A percentile compares a stretch with the other conserved stretches of the same genome.
phyloP scores from a whole-genome alignment of 2,329 filamentous ascomycete species.

The Orbilia ellipsospora region DNA sequence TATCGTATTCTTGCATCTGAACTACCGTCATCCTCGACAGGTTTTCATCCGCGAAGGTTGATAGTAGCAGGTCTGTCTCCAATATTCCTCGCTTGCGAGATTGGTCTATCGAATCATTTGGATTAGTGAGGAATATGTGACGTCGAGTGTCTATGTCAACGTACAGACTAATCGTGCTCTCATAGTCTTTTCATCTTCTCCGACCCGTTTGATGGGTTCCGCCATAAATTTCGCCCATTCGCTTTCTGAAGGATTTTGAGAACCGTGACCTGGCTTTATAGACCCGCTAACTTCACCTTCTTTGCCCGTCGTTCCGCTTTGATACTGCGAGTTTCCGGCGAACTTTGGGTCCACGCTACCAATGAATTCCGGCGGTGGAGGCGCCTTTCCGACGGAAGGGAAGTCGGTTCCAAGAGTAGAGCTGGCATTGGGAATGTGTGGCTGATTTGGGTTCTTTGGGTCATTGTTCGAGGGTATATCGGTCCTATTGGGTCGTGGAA shows the following conservation, averaged over 20 bases:
- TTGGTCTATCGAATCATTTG: constrained; percentile 74
- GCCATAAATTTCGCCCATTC: constrained; percentile 77
- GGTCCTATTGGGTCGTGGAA: constrained; percentile 19
- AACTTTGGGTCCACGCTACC: constrained; percentile 36
- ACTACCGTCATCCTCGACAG: constrained; percentile 77
- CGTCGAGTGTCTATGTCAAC: too few relatives aligned
- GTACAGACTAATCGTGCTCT: constrained; percentile 68
- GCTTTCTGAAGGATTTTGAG: constrained; percentile 22
- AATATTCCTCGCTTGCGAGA: constrained; percentile 95
- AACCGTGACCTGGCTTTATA: constrained; percentile 18
- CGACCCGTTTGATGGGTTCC: constrained; percentile 84
- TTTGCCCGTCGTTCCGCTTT: constrained; percentile 6
- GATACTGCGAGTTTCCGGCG: neutral
- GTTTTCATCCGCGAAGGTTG: constrained; percentile 87
- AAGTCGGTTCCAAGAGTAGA: constrained; percentile 42
- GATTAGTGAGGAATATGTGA: neutral
- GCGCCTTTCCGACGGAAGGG: constrained; percentile 41
- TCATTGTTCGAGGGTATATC: constrained; percentile 50
- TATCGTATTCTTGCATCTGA: constrained; percentile 86
- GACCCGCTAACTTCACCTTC: constrained; percentile 34
- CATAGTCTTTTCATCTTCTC: constrained; percentile 87
- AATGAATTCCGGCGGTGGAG: constrained; percentile 49
- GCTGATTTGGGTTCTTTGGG: constrained; percentile 35
- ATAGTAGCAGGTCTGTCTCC: constrained; percentile 94
- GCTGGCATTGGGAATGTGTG: constrained; percentile 31